These are phyloP conservation scores for Leccinum broughii DNA, from an alignment of 768 basidiomycete genomes.

Conservation along the genomic window DNA sequence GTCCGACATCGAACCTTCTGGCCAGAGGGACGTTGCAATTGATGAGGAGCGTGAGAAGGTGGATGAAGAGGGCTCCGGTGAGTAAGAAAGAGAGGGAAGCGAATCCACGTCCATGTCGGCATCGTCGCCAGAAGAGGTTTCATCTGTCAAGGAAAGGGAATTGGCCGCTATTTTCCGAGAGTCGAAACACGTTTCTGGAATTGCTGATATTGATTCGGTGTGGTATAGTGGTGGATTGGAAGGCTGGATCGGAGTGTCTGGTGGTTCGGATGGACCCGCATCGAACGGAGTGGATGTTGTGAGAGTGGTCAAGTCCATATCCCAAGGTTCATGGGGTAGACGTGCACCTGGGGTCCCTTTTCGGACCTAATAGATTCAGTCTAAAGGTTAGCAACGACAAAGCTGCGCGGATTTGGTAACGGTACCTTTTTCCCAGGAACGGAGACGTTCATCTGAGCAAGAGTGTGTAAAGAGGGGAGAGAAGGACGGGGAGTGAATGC, in stretches of 20 bases:
- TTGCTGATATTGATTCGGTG: background rate
- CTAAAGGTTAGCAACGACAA: background rate
- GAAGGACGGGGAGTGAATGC: conserved; percentile 44
- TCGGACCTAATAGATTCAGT: conserved; percentile 31
- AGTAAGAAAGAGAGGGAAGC: conserved; percentile 35
- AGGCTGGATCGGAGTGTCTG: background rate
- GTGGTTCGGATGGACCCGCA: conserved; percentile 3
- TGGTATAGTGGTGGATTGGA: background rate
- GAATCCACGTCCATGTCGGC: conserved; percentile 35
- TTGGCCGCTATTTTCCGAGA: conserved; percentile 9
- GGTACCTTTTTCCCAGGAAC: conserved; percentile 39
- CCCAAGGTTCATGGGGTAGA: conserved; percentile 45
- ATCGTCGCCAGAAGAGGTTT: conserved; percentile 25
- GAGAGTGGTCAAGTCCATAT: conserved; percentile 21
- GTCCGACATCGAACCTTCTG: conserved; percentile 13
- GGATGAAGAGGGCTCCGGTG: conserved; percentile 35
- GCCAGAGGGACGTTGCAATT: conserved; percentile 35
- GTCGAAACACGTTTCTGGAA: conserved; percentile 8
- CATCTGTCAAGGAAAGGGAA: conserved; percentile 17
- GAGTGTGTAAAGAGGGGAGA: conserved; percentile 41
- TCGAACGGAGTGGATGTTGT: background rate
- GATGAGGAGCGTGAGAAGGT: conserved; percentile 48
- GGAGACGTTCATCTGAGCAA: conserved; percentile 37
- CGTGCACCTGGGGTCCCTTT: conserved; percentile 45
- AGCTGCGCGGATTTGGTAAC: background rate